A percentile compares a stretch with the other conserved stretches of the same genome.
Evolutionary conservation across 1,284 basidiomycete genomes (phyloP).

Genomic region (Pyrrhoderma lamaoense): DNA sequence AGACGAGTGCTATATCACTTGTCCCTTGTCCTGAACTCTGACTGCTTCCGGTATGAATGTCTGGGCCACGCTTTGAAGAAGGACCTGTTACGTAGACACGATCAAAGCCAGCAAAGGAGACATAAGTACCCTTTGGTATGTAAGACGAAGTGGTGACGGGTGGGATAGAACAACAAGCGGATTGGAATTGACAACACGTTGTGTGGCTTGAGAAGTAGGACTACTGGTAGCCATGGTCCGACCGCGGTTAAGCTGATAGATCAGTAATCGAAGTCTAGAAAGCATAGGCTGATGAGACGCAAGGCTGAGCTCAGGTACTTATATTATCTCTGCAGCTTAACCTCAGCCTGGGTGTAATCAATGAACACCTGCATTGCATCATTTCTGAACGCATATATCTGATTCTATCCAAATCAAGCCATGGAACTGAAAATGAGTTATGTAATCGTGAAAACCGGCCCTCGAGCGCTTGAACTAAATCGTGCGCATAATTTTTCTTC

Average conservation of each 20-base stretch:
- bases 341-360: neutral
- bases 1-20: constrained; percentile 45
- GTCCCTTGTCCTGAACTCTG: no score
- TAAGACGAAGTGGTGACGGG: constrained; percentile 42
- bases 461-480: constrained; percentile 7
- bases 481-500: constrained; percentile 8
- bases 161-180: constrained; percentile 53
- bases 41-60: constrained; percentile 21
- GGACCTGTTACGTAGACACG: constrained; percentile 49
- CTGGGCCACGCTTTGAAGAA: no score
- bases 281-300: constrained; percentile 30
- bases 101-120: constrained; percentile 34
- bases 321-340: no score
- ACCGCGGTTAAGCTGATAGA: constrained; percentile 33
- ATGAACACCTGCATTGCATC: neutral
- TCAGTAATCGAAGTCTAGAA: constrained; percentile 34
- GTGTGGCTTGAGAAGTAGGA: constrained; percentile 22
- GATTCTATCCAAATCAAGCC: neutral
- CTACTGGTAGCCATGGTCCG: constrained; percentile 30
- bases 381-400: neutral
- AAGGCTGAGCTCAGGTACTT: no score
- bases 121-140: constrained; percentile 41
- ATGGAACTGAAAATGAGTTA: neutral
- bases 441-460: constrained; percentile 9
- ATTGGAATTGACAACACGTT: constrained; percentile 44